Conservation (phyloP, 2,329 filamentous ascomycete genomes). For the Calonectria pteridis region DNA sequence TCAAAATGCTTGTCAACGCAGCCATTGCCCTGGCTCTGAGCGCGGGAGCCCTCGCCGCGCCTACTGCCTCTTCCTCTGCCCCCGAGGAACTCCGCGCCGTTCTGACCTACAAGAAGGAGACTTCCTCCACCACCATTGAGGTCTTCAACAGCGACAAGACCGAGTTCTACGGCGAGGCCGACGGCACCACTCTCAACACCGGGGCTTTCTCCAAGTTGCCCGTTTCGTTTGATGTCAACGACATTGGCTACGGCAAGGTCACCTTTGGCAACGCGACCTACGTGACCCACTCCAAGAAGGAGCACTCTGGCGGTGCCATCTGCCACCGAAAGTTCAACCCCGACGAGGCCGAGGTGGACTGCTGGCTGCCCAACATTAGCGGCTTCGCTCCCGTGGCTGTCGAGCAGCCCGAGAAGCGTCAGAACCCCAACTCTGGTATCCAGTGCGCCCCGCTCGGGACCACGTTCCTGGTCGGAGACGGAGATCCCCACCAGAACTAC, state of each 20-base stretch:
- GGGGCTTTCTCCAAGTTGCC: slow-evolving; percentile 8
- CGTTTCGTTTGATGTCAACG: slow-evolving; percentile 8
- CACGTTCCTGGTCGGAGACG: slow-evolving; percentile 13
- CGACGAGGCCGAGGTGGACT: slow-evolving; percentile 6
- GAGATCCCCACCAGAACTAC: slow-evolving; percentile 23
- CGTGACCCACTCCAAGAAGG: background rate
- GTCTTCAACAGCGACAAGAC: slow-evolving; percentile 18
- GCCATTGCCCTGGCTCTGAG: background rate
- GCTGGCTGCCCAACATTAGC: background rate
- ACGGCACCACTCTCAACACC: background rate
- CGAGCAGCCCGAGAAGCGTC: slow-evolving; percentile 6
- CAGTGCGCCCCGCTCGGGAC: background rate
- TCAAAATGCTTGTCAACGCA: slow-evolving; percentile 12
- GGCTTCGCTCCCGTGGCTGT: background rate
- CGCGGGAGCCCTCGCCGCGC: slow-evolving; percentile 8
- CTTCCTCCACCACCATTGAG: background rate
- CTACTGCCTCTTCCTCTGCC: background rate
- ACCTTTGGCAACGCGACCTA: slow-evolving; percentile 20
- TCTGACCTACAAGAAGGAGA: slow-evolving; percentile 8
- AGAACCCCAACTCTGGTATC: background rate
- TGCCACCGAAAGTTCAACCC: slow-evolving; percentile 13
- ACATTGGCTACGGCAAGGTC: slow-evolving; percentile 12
- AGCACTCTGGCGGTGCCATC: slow-evolving; percentile 14
- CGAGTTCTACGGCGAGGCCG: slow-evolving; percentile 10
- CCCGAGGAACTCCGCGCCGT: slow-evolving; percentile 14